Percentiles rank a stretch among this genome's conserved stretches.
phyloP scores from a whole-genome alignment of 371 early-diverging fungal species.

The Lichtheimia ramosa region DNA sequence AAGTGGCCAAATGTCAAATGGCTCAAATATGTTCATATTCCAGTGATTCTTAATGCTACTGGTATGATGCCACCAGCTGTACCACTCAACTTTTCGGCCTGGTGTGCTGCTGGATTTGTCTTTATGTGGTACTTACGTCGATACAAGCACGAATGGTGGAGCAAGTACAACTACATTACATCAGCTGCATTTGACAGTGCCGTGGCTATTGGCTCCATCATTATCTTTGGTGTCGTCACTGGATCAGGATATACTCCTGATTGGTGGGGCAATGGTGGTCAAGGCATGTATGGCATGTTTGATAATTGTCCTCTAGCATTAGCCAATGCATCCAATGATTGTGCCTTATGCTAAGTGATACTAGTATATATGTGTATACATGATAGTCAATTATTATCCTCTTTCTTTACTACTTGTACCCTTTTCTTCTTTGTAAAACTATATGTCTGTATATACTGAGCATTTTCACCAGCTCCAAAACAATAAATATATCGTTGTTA shows the following conservation, averaged over 20 bases:
- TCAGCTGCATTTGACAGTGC: slow-evolving; percentile 81
- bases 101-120: slow-evolving; percentile 64
- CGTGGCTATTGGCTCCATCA: slow-evolving; percentile 41
- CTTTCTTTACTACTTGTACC: not conserved
- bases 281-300: slow-evolving; percentile 12
- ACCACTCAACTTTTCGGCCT: slow-evolving; percentile 58
- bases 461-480: too few species aligned
- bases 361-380: not conserved
- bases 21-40: slow-evolving; percentile 62
- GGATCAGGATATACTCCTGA: slow-evolving; percentile 25
- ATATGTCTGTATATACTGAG: too few species aligned
- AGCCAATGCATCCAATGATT: slow-evolving; percentile 22
- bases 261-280: slow-evolving; percentile 48
- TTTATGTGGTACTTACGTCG: slow-evolving; percentile 63
- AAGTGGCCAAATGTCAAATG: slow-evolving; percentile 49
- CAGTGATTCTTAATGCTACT: slow-evolving; percentile 64
- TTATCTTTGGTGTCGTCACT: slow-evolving; percentile 47
- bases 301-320: slow-evolving; percentile 38
- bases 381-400: not conserved
- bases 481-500: too few species aligned
- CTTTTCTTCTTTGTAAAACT: not conserved
- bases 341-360: slow-evolving; percentile 75
- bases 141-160: slow-evolving; percentile 65
- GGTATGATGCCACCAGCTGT: slow-evolving; percentile 72
- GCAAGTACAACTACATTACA: slow-evolving; percentile 70